These are phyloP conservation scores for Conringia planisiliqua DNA, from an alignment of 345 rosid genomes.

Conservation along the genomic window DNA sequence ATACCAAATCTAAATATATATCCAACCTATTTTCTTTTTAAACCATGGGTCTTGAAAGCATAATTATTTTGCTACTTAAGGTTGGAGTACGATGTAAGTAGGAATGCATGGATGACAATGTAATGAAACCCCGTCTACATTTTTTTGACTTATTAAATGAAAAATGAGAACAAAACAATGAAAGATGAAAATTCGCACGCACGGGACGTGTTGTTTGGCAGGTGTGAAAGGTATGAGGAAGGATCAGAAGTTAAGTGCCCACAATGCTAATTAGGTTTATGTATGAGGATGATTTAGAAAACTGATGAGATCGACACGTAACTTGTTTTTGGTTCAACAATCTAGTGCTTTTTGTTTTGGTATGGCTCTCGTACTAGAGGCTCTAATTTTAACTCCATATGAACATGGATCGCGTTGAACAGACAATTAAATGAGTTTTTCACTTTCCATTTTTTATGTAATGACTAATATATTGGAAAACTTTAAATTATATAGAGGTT, in stretches of 20 bases:
- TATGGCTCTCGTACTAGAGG: background rate
- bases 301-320: constrained; percentile 52
- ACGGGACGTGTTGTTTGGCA: constrained; percentile 26
- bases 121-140: background rate
- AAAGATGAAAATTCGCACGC: constrained; percentile 29
- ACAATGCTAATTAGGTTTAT: constrained; percentile 33
- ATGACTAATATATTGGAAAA: background rate
- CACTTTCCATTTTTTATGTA: background rate
- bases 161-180: background rate
- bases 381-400: background rate
- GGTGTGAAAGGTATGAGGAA: constrained; percentile 10
- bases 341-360: constrained; percentile 33
- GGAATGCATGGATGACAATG: constrained; percentile 1
- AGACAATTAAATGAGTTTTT: background rate
- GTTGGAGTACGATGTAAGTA: constrained; percentile 23
- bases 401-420: background rate
- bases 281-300: constrained; percentile 22
- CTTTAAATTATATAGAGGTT: background rate
- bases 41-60: background rate
- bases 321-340: constrained; percentile 46
- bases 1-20: background rate
- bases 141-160: background rate
- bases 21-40: background rate
- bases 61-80: constrained; percentile 22
- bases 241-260: constrained; percentile 9